Evolutionary conservation across 129 eudicot species (phyloP).

Genomic region (Calendula officinalis): DNA sequence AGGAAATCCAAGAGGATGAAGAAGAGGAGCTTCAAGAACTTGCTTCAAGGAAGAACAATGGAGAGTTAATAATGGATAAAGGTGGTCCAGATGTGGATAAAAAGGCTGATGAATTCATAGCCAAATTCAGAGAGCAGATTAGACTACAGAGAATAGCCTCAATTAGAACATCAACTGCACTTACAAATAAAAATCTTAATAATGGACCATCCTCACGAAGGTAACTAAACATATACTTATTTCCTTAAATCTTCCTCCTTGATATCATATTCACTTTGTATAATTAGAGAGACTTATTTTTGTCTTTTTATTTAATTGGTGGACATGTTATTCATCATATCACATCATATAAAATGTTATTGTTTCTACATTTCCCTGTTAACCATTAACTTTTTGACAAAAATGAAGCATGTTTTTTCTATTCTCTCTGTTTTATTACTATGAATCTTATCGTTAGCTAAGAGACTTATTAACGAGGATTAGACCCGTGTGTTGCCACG

Average conservation of each 20-base stretch:
- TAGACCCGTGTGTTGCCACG: too few species aligned
- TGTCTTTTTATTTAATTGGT: not conserved
- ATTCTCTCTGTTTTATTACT: too few species aligned
- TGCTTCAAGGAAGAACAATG: slow-evolving; percentile 18
- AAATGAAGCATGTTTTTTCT: too few species aligned
- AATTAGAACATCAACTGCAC: slow-evolving; percentile 62
- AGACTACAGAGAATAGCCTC: slow-evolving; percentile 91
- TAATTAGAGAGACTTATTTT: not conserved
- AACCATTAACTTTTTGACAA: too few species aligned
- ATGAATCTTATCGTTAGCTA: too few species aligned
- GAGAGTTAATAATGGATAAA: slow-evolving; percentile 11
- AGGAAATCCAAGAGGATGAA: slow-evolving; percentile 22
- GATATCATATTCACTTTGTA: slow-evolving; percentile 7
- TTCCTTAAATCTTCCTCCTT: too few species aligned
- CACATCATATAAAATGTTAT: not conserved
- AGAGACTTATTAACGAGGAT: too few species aligned
- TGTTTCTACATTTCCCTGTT: not conserved
- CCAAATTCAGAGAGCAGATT: slow-evolving; percentile 93
- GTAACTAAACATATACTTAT: not conserved
- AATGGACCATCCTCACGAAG: slow-evolving; percentile 2
- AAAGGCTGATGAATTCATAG: slow-evolving; percentile 97
- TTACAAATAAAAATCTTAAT: slow-evolving; percentile 25
- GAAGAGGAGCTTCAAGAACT: slow-evolving; percentile 47
- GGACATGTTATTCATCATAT: not conserved
- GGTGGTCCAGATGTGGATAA: slow-evolving; percentile 78